Percentiles rank a stretch among this genome's conserved stretches.
phyloP scores from a whole-genome alignment of 257 asterid species.

The Verbena officinalis region DNA sequence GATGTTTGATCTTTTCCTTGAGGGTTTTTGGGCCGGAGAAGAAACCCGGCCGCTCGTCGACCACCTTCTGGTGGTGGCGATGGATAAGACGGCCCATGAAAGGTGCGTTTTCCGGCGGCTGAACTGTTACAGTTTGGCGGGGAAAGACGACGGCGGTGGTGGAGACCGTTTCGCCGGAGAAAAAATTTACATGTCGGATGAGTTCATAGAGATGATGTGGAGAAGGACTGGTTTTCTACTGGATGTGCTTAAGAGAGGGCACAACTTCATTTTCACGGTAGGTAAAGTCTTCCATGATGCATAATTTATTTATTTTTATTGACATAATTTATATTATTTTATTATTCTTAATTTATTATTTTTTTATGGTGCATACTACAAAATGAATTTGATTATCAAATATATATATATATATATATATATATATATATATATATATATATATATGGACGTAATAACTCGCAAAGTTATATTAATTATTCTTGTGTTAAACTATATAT shows the following conservation, averaged over 20 bases:
- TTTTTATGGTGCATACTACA: too few species aligned
- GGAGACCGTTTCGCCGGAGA: slow-evolving; percentile 51
- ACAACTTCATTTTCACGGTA: slow-evolving; percentile 78
- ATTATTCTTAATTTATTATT: too few species aligned
- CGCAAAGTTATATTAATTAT: too few species aligned
- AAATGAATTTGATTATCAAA: too few species aligned
- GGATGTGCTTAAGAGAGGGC: slow-evolving; percentile 60
- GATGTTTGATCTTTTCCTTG: slow-evolving; percentile 78
- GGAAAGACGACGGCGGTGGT: slow-evolving; percentile 19
- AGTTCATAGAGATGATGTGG: slow-evolving; percentile 92
- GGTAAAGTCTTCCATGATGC: too few species aligned
- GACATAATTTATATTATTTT: too few species aligned
- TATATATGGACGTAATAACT: too few species aligned
- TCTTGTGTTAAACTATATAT: too few species aligned
- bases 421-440: too few species aligned
- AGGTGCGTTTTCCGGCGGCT: slow-evolving; percentile 58
- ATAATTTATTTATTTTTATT: too few species aligned
- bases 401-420: too few species aligned
- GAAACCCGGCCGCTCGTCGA: slow-evolving; percentile 46
- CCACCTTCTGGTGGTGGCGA: slow-evolving; percentile 57
- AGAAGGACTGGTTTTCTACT: slow-evolving; percentile 57
- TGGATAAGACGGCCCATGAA: slow-evolving; percentile 62
- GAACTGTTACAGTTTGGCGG: slow-evolving; percentile 57
- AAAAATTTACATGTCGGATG: slow-evolving; percentile 60
- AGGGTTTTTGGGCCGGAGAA: slow-evolving; percentile 82